Base-by-base conservation (phyloP, 495 filamentous ascomycete species). In the Penicillium desertorum region DNA sequence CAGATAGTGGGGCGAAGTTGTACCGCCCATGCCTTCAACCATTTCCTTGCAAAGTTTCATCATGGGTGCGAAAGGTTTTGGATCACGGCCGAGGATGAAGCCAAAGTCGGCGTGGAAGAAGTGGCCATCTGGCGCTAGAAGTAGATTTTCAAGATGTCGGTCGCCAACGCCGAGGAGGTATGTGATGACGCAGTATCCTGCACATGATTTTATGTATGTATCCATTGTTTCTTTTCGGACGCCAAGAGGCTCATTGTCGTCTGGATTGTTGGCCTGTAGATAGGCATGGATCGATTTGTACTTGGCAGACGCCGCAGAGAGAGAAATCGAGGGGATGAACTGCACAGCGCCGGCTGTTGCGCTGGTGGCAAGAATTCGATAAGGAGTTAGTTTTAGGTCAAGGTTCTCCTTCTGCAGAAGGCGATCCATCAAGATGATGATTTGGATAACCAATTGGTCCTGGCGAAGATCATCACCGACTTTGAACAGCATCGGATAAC, bases 71-170 rank as follows among this genome's bases (percentile, higher is more conserved):
- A 98, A 97, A 3, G 94, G 94, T 63, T 99, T 99, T 2, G 94
- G 94, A 63, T 99, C 94, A 19, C 94, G 91, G 34, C 94, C 94
- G 9, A 99, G 87, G 59, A 99, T 98, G 75, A 92, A 99, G 34
- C 95, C 93, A 62, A 99, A 98, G 65, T 98, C 94, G 30, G 90
- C 91, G 71, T 99, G 94, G 83, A 99, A 98, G 76, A 99, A 99
- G 68, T 93, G 90, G 17, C 81, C 94, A 62, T 90, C 86, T 12
- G 95, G 93, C 0, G 91, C 81, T 9, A 99, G 82, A 34, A 98
- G 86, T 6, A 99, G 83, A 68, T 99, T 99, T 67, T 99, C 94
- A 11, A 98, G 81, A 72, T 99, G 94, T 0, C 94, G 86, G 68
- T 99, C 94, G 41, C 94, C 94, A 27, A 99, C 94, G 29, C 94